phyloP scores from a whole-genome alignment of 306 rosid genomes.

The Vachellia collinsii region DNA sequence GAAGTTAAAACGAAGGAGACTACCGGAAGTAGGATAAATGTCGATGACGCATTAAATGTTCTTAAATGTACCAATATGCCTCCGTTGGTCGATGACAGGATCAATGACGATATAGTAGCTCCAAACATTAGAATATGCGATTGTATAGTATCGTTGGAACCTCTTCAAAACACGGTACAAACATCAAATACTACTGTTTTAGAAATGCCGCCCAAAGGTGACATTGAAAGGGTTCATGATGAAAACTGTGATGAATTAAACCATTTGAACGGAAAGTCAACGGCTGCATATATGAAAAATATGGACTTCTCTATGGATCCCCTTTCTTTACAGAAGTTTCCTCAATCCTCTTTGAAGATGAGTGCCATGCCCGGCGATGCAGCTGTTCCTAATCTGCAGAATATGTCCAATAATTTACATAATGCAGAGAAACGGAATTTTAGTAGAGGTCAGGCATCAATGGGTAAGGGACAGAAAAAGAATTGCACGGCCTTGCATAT shows the following conservation, averaged over 20 bases:
- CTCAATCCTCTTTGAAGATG: constrained; percentile 21
- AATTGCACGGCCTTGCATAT: constrained; percentile 28
- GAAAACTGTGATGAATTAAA: not conserved
- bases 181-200: not conserved
- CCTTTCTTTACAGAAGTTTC: constrained; percentile 27
- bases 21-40: constrained; percentile 6
- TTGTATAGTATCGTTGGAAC: not conserved
- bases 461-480: constrained; percentile 24
- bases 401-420: constrained; percentile 20
- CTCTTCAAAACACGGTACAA: not conserved
- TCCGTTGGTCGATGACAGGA: constrained; percentile 15
- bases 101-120: constrained; percentile 1
- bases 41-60: constrained; percentile 7
- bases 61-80: constrained; percentile 1
- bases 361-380: constrained; percentile 29
- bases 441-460: constrained; percentile 24
- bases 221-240: not conserved
- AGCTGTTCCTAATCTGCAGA: constrained; percentile 15
- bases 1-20: constrained; percentile 25
- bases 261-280: constrained; percentile 20
- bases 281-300: constrained; percentile 4
- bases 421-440: constrained; percentile 29
- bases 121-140: not conserved
- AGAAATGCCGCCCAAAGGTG: constrained; percentile 16
- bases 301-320: constrained; percentile 6